Base-by-base conservation (phyloP, 108 stramenopile genomes). In the Mediolabrus comicus region DNA sequence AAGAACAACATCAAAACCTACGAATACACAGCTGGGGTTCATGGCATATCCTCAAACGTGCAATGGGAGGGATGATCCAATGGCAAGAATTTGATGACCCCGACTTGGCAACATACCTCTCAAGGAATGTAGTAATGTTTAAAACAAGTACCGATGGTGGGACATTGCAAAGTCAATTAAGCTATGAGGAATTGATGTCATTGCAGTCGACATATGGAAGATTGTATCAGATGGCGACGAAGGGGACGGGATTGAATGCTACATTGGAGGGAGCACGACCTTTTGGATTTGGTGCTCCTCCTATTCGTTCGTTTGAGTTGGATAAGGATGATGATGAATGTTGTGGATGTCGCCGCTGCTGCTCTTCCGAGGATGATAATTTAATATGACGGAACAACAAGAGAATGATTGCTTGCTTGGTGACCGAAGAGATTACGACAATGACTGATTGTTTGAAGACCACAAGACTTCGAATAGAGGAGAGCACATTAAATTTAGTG, bases 181-280 rank as follows among this genome's bases (percentile, higher is more conserved):
- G 7, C 10, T 9, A 17, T 49, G 46, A 49, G 17, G 46, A 49
- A 1, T 49, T 49, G 0, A 24, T 49, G 46, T 22, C 0, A 22
- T 22, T 49, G 46, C 7, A 49, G 4, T n/a, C 0, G 2, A 8
- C 46, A 5, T 24, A 22, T 14, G 46, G 46, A 3, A 19, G 46
- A 6, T 49, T 49, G 46, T 49, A 49, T 49, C 46, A 22, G 19
- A 22, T 24, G 6, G 46, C 46, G 7, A 22, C 22, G 19, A 9
- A 8, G 46, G 46, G 46, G 46, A 49, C 46, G 46, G 46, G 46
- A n/a, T 22, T 49, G 46, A 49, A 49, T 49, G 46, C 46, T 49
- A 49, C 46, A 1, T 49, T 49, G 46, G 46, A 49, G 46, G 46
- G 46, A 8, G 46, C 46, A 1, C 19, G 46, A 7, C 46, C 46